These are phyloP conservation scores for Diaporthe sp. DNA, from an alignment of 2,329 filamentous ascomycete genomes.

Conservation along the genomic window DNA sequence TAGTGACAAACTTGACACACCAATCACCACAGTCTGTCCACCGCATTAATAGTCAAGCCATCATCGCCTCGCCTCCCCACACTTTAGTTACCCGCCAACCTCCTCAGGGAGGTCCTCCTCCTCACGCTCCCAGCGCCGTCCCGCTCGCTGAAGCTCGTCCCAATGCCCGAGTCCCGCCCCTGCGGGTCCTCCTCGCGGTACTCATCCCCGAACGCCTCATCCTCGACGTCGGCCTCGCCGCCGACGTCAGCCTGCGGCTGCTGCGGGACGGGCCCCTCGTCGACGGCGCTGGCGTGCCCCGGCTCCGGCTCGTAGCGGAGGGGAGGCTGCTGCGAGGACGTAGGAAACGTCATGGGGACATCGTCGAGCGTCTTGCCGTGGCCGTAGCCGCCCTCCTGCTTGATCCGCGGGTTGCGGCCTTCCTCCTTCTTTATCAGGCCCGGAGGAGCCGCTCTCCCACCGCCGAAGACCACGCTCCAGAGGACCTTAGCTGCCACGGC, in stretches of 20 bases:
- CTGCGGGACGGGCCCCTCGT: neutral
- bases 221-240: conserved; percentile 63
- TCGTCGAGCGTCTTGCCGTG: conserved; percentile 32
- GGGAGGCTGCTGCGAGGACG: conserved; percentile 37
- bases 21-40: neutral
- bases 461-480: conserved; percentile 56
- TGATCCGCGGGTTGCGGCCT: conserved; percentile 18
- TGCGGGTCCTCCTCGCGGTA: conserved; percentile 46
- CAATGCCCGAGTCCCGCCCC: conserved; percentile 62
- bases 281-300: conserved; percentile 36
- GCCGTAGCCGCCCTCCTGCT: conserved; percentile 22
- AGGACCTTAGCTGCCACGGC: conserved; percentile 68
- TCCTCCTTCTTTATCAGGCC: conserved; percentile 47
- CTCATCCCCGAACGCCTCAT: conserved; percentile 54
- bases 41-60: neutral
- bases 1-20: neutral
- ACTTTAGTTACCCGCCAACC: neutral
- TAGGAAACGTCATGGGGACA: conserved; percentile 41
- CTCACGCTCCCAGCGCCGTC: conserved; percentile 26
- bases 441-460: conserved; percentile 27
- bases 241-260: conserved; percentile 46
- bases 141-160: conserved; percentile 63
- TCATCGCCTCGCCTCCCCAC: neutral
- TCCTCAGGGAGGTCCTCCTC: conserved; percentile 34
- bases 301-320: conserved; percentile 46